These are phyloP conservation scores for Hyparrhenia diplandra DNA, from an alignment of 176 grass and related monocot species.

Conservation along the genomic window DNA sequence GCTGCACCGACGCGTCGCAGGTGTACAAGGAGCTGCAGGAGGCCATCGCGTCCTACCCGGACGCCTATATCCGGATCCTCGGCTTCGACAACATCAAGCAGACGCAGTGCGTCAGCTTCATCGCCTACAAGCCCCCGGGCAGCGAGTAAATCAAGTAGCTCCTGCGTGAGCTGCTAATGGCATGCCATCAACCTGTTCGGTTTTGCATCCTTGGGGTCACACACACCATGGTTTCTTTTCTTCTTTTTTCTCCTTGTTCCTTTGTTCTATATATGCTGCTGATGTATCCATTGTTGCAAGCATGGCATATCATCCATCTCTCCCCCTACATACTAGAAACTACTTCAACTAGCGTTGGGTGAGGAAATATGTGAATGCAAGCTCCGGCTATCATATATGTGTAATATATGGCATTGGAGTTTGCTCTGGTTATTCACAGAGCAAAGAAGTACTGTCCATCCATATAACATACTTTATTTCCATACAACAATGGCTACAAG, in stretches of 20 bases:
- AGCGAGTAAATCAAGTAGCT: not conserved
- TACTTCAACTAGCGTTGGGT: not conserved
- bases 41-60: slow-evolving; percentile 46
- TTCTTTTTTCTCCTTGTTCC: not conserved
- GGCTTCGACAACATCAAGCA: slow-evolving; percentile 76
- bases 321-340: not conserved
- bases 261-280: not conserved
- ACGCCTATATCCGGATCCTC: slow-evolving; percentile 44
- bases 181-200: not conserved
- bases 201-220: not conserved
- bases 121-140: slow-evolving; percentile 55
- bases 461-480: not conserved
- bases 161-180: not conserved
- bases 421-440: not conserved
- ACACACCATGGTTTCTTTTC: not conserved
- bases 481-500: not conserved
- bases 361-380: not conserved
- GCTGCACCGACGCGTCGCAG: slow-evolving; percentile 62
- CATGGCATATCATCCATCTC: not conserved
- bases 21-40: slow-evolving; percentile 54
- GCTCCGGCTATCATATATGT: not conserved
- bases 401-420: not conserved
- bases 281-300: not conserved
- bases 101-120: slow-evolving; percentile 73
- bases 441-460: not conserved